Conservation (phyloP, 1,139 yeast species). For the Sugiyamaella grinbergsii region DNA sequence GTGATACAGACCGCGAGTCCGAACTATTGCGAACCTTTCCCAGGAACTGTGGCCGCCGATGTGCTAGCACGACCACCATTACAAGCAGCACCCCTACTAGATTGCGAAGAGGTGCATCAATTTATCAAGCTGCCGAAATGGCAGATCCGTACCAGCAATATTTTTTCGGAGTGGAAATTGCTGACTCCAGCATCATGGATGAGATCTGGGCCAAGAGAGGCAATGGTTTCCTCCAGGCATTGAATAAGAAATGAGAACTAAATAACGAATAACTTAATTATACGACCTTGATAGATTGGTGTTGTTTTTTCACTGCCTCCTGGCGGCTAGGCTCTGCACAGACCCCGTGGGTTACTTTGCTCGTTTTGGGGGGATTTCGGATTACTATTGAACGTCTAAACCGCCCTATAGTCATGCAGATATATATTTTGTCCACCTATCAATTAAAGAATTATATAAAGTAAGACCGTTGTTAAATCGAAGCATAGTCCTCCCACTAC, state of each 20-base stretch:
- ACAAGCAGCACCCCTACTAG: neutral
- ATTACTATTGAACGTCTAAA: too few species aligned
- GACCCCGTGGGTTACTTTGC: too few species aligned
- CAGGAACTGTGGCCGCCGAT: conserved; percentile 2
- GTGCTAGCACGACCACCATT: neutral
- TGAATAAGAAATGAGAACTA: neutral
- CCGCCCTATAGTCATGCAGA: too few species aligned
- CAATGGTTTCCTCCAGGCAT: conserved; percentile 5
- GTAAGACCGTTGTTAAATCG: too few species aligned
- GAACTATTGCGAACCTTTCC: neutral
- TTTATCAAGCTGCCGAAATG: conserved; percentile 20
- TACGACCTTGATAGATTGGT: too few species aligned
- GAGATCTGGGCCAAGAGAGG: conserved; percentile 30
- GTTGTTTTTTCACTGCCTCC: too few species aligned
- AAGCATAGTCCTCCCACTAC: too few species aligned
- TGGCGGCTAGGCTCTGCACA: too few species aligned
- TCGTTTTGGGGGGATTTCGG: too few species aligned
- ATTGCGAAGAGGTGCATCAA: conserved; percentile 10
- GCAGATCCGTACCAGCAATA: conserved; percentile 24
- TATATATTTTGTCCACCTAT: too few species aligned
- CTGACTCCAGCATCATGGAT: conserved; percentile 15
- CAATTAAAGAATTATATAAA: too few species aligned
- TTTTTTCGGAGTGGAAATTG: conserved; percentile 19
- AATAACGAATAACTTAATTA: too few species aligned
- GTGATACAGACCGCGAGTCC: neutral